Conservation (phyloP, 495 filamentous ascomycete species). For the Extremus antarcticus region DNA sequence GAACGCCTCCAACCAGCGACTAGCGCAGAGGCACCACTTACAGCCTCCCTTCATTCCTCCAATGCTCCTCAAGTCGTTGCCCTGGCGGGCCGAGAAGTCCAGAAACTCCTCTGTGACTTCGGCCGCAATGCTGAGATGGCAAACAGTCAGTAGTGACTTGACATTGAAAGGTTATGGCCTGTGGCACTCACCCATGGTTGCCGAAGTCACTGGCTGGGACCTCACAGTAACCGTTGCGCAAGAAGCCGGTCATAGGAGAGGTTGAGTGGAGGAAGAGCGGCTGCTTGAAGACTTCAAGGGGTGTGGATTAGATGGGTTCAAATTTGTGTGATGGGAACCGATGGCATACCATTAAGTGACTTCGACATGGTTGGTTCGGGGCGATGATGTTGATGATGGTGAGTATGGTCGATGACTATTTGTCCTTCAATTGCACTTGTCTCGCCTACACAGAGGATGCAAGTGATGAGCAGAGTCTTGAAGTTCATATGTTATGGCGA, state of each 20-base stretch:
- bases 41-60: slow-evolving; percentile 44
- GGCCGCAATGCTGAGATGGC: slow-evolving; percentile 27
- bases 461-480: too few species aligned
- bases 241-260: slow-evolving; percentile 47
- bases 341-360: slow-evolving; percentile 18
- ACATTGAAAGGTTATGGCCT: too few species aligned
- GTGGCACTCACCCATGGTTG: too few species aligned
- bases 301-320: slow-evolving; percentile 2
- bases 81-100: slow-evolving; percentile 44
- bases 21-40: slow-evolving; percentile 49
- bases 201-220: slow-evolving; percentile 34
- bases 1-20: slow-evolving; percentile 43
- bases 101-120: slow-evolving; percentile 50
- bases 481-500: too few species aligned
- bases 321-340: background rate
- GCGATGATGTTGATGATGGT: slow-evolving; percentile 5
- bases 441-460: too few species aligned
- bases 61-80: slow-evolving; percentile 44
- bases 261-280: slow-evolving; percentile 47
- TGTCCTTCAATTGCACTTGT: background rate
- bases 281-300: slow-evolving; percentile 41
- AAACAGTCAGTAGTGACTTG: too few species aligned
- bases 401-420: background rate
- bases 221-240: slow-evolving; percentile 50
- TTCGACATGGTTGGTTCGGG: slow-evolving; percentile 15